A percentile compares a stretch with the other conserved stretches of the same genome.
Evolutionary conservation across 345 rosid species (phyloP).

Genomic region (Firmiana major): DNA sequence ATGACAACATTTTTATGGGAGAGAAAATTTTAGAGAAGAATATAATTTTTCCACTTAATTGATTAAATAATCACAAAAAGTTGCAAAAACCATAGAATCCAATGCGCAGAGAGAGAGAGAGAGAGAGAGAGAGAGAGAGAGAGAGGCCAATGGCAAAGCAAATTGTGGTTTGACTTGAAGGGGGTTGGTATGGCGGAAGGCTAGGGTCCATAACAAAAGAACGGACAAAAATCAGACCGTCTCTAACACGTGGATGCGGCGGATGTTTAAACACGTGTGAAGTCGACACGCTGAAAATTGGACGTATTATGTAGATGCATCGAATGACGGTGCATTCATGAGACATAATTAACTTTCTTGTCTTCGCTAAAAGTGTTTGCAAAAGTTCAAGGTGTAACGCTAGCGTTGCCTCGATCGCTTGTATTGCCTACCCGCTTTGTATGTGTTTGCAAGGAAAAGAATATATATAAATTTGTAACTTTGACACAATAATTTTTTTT

Average conservation of each 20-base stretch:
- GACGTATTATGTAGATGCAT: constrained; percentile 8
- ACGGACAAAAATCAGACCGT: constrained; percentile 23
- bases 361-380: not conserved
- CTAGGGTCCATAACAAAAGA: not conserved
- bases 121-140: too few relatives aligned
- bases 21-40: not conserved
- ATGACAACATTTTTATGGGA: too few relatives aligned
- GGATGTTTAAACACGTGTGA: constrained; percentile 17
- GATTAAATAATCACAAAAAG: not conserved
- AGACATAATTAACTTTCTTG: constrained; percentile 2
- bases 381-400: not conserved
- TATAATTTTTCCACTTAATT: not conserved
- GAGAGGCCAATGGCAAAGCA: not conserved
- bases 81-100: not conserved
- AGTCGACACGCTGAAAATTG: not conserved
- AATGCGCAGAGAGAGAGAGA: not conserved
- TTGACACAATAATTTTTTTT: too few relatives aligned
- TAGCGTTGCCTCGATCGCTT: not conserved
- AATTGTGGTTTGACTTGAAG: not conserved
- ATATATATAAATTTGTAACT: too few relatives aligned
- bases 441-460: not conserved
- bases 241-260: constrained; percentile 18
- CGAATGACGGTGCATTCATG: constrained; percentile 31
- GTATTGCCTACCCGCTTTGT: not conserved
- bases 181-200: not conserved